Conservation (phyloP, 2,329 filamentous ascomycete genomes). For the Pseudogymnoascus pannorum region DNA sequence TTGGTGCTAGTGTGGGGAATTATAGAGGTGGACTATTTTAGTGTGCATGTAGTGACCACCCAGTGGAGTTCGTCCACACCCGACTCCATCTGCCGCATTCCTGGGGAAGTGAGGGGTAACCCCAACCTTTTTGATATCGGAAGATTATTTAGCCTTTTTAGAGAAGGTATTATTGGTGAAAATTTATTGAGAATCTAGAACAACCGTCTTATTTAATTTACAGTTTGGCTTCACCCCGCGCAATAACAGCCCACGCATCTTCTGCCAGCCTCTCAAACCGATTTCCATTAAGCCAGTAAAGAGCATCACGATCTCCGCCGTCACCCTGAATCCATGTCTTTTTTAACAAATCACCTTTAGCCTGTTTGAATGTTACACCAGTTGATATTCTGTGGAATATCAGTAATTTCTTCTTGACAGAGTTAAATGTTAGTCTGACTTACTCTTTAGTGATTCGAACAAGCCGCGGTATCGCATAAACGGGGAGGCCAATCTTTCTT, state of each 20-base stretch:
- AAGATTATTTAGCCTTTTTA: not conserved
- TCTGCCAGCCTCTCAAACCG: conserved; percentile 33
- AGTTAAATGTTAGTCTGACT: conserved; percentile 15
- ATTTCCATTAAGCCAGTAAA: conserved; percentile 39
- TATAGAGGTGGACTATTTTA: not conserved
- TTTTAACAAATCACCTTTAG: conserved; percentile 37
- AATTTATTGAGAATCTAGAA: not conserved
- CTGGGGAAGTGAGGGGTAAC: conserved; percentile 1
- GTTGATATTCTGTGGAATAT: conserved; percentile 30
- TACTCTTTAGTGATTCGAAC: conserved; percentile 39
- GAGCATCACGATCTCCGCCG: conserved; percentile 28
- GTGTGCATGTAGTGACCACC: not conserved
- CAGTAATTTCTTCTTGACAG: not conserved
- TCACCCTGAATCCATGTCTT: conserved; percentile 33
- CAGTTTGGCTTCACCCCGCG: conserved; percentile 36
- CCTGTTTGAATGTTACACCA: conserved; percentile 44
- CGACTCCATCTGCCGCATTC: not conserved
- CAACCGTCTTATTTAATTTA: conserved; percentile 18
- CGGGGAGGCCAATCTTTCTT: conserved; percentile 37
- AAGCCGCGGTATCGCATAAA: conserved; percentile 40
- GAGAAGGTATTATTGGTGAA: not conserved
- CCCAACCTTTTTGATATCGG: not conserved
- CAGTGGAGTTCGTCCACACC: not conserved
- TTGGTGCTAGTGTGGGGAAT: not conserved
- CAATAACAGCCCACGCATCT: conserved; percentile 34